phyloP scores from a whole-genome alignment of 23 red algal genomes.

The Agarophyton chilense region DNA sequence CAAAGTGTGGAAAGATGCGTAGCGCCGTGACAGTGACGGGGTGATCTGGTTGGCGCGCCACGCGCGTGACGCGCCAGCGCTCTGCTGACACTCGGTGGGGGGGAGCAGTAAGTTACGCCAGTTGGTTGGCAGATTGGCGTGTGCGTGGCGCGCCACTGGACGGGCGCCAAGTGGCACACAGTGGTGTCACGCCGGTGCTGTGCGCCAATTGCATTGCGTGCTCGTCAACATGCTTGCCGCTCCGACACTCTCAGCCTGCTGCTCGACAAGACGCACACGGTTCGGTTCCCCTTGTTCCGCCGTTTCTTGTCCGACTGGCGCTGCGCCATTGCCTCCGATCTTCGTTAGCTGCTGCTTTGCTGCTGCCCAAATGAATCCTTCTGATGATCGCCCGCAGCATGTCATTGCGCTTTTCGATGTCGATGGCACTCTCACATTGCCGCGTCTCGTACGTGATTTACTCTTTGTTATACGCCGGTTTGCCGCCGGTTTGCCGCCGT shows the following conservation, averaged over 20 bases:
- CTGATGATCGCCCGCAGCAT: conserved; percentile 37
- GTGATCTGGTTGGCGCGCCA: neutral
- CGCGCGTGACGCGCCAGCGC: neutral
- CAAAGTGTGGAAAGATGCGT: neutral
- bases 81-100: neutral
- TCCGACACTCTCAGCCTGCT: too few species aligned
- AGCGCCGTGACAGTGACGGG: too few species aligned
- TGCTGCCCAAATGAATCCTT: conserved; percentile 40
- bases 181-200: neutral
- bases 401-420: conserved; percentile 98
- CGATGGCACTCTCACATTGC: conserved; percentile 95
- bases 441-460: conserved; percentile 70
- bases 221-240: conserved; percentile 1
- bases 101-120: too few species aligned
- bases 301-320: neutral
- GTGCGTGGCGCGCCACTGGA: neutral
- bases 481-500: too few species aligned
- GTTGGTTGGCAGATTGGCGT: neutral
- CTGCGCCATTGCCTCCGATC: too few species aligned
- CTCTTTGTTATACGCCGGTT: neutral
- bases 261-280: too few species aligned
- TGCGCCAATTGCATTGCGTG: conserved; percentile 21
- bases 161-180: conserved; percentile 3
- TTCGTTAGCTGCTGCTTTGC: too few species aligned
- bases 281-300: too few species aligned